These are phyloP conservation scores for Chamaenerion angustifolium DNA, from an alignment of 345 rosid genomes.

Conservation along the genomic window DNA sequence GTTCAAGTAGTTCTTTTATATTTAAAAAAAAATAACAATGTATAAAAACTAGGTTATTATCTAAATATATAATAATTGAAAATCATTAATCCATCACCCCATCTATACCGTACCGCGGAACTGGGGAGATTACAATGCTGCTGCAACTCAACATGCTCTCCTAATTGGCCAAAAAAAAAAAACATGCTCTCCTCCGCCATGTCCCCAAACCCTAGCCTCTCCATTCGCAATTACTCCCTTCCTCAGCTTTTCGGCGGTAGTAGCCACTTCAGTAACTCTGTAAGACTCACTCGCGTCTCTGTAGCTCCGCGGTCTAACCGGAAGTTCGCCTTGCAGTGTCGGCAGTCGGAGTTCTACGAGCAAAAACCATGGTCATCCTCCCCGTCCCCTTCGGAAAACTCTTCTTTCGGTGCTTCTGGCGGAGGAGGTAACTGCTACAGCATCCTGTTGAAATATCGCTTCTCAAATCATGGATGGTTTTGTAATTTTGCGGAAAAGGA, in stretches of 20 bases:
- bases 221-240: slow-evolving; percentile 1
- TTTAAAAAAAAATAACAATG: too few relatives aligned
- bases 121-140: slow-evolving; percentile 21
- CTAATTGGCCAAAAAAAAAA: too few relatives aligned
- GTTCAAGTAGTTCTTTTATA: too few relatives aligned
- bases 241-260: slow-evolving; percentile 7
- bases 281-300: slow-evolving; percentile 10
- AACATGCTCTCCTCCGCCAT: slow-evolving; percentile 9
- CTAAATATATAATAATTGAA: too few relatives aligned
- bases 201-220: slow-evolving; percentile 23
- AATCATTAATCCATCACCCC: neutral
- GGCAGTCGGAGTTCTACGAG: slow-evolving; percentile 44
- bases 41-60: too few relatives aligned
- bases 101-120: neutral
- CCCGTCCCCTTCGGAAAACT: slow-evolving; percentile 2
- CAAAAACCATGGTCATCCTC: slow-evolving; percentile 18
- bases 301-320: slow-evolving; percentile 7
- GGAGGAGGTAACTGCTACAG: neutral
- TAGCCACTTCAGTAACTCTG: slow-evolving; percentile 5
- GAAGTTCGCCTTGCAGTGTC: slow-evolving; percentile 33
- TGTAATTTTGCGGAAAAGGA: too few relatives aligned
- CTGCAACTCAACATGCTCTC: slow-evolving; percentile 15
- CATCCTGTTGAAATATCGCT: neutral
- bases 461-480: neutral
- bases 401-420: slow-evolving; percentile 7